These are phyloP conservation scores for Penicillium taxi DNA, from an alignment of 495 filamentous ascomycete species.

Conservation along the genomic window DNA sequence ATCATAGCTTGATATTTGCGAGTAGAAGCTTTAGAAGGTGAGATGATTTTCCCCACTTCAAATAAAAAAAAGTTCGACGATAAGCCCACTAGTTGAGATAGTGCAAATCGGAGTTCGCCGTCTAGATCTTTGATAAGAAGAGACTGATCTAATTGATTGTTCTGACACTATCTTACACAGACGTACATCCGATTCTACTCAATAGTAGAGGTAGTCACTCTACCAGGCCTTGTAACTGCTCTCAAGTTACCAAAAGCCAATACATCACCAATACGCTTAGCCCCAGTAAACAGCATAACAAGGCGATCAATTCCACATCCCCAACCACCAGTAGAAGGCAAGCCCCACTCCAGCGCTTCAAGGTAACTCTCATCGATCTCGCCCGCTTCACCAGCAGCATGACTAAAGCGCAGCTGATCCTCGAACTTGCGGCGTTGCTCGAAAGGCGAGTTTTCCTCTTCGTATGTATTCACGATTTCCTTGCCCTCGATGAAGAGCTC, in stretches of 20 bases:
- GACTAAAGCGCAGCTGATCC: constrained; percentile 44
- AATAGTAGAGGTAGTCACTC: too few relatives aligned
- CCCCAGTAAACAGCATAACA: constrained; percentile 77
- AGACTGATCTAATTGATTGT: too few relatives aligned
- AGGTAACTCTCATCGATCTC: constrained; percentile 77
- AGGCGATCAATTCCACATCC: constrained; percentile 87
- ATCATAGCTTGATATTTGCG: constrained; percentile 13
- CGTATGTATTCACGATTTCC: constrained; percentile 91
- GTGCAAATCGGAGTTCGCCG: too few relatives aligned
- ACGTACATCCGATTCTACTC: too few relatives aligned
- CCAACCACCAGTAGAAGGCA: constrained; percentile 94
- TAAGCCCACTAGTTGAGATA: too few relatives aligned
- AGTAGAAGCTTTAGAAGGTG: constrained; percentile 1
- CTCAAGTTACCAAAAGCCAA: constrained; percentile 80
- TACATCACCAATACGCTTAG: constrained; percentile 69
- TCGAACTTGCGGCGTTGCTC: constrained; percentile 80
- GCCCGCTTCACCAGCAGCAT: constrained; percentile 28
- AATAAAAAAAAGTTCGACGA: constrained; percentile 6
- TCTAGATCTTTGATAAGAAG: too few relatives aligned
- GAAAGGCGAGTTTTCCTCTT: constrained; percentile 92
- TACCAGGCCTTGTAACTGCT: constrained; percentile 26
- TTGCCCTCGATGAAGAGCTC: constrained; percentile 78
- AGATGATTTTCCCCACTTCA: constrained; percentile 15
- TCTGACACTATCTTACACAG: too few relatives aligned
- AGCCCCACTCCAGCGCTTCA: constrained; percentile 71